Conservation (phyloP, 352 stramenopile species). For the Phytophthora foliorum region DNA sequence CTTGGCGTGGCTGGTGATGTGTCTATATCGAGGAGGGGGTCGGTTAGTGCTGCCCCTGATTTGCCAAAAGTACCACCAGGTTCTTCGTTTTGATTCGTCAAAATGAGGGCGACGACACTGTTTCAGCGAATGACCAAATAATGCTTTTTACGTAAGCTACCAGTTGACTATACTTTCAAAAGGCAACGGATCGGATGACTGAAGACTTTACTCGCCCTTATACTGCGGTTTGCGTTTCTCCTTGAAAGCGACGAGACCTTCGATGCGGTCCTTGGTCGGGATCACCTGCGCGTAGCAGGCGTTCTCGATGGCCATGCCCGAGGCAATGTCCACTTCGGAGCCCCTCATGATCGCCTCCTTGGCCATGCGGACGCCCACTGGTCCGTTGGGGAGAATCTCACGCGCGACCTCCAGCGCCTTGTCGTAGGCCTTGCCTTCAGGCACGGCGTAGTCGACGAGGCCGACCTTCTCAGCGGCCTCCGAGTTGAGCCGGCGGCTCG, state of each 20-base stretch:
- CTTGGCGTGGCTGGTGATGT: constrained; percentile 2
- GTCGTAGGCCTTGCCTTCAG: constrained; percentile 66
- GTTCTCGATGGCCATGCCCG: constrained; percentile 93
- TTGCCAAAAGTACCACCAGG: constrained; percentile 19
- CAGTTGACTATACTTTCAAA: too few relatives aligned
- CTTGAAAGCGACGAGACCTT: constrained; percentile 93
- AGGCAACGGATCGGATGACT: background rate
- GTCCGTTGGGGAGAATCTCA: constrained; percentile 93
- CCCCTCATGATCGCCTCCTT: constrained; percentile 92
- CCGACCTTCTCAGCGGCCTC: constrained; percentile 85
- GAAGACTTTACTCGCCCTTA: constrained; percentile 79
- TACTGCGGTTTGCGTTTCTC: constrained; percentile 94
- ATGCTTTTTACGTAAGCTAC: too few relatives aligned
- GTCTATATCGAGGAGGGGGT: constrained; percentile 7
- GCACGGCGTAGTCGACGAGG: constrained; percentile 91
- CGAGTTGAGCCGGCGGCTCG: constrained; percentile 83
- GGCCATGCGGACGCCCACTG: constrained; percentile 92
- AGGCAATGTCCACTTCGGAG: constrained; percentile 83
- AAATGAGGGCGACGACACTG: background rate
- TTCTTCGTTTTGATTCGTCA: constrained; percentile 2
- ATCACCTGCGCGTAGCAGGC: constrained; percentile 93
- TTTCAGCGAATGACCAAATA: constrained; percentile 9
- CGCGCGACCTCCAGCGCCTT: constrained; percentile 87
- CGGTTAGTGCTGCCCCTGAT: constrained; percentile 16
- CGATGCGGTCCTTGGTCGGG: constrained; percentile 93